Conservation (phyloP, 192 early-diverging fungal genomes). For the Coemansia asiatica region DNA sequence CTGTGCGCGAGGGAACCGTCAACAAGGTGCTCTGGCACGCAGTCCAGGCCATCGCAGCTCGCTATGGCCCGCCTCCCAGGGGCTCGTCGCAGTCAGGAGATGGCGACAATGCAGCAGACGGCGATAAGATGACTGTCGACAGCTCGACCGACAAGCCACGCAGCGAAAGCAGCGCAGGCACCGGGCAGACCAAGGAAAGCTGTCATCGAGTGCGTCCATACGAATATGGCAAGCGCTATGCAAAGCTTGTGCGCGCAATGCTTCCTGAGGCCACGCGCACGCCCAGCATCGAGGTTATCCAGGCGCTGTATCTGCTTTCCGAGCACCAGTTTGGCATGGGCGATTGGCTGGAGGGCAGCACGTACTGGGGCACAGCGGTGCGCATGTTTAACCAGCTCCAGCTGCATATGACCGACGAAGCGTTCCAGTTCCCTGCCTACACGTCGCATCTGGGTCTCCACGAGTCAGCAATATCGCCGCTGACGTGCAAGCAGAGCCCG, state of each 20-base stretch:
- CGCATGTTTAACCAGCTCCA: constrained; percentile 56
- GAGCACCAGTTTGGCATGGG: constrained; percentile 52
- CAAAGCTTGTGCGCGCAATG: constrained; percentile 35
- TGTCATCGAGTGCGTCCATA: constrained; percentile 15
- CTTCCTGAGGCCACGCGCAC: constrained; percentile 35
- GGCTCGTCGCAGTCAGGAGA: not conserved
- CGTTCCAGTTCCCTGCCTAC: constrained; percentile 54
- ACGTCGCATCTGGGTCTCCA: constrained; percentile 55
- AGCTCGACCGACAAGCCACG: not conserved
- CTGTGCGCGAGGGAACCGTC: constrained; percentile 36
- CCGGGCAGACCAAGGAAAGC: not conserved
- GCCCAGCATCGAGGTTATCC: constrained; percentile 43
- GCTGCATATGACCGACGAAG: constrained; percentile 55
- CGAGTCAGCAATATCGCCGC: constrained; percentile 47
- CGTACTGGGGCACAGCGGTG: constrained; percentile 55
- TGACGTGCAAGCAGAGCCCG: constrained; percentile 48
- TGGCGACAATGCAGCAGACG: no score
- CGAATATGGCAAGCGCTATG: constrained; percentile 38
- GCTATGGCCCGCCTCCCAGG: constrained; percentile 31
- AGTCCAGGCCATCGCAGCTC: constrained; percentile 51
- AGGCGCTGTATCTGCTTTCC: constrained; percentile 49
- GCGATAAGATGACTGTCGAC: constrained; percentile 7
- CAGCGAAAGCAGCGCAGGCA: constrained; percentile 6
- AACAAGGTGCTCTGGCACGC: constrained; percentile 45
- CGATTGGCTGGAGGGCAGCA: constrained; percentile 50